phyloP scores from a whole-genome alignment of 148 eudicot species.

The Camellia granthamiana region DNA sequence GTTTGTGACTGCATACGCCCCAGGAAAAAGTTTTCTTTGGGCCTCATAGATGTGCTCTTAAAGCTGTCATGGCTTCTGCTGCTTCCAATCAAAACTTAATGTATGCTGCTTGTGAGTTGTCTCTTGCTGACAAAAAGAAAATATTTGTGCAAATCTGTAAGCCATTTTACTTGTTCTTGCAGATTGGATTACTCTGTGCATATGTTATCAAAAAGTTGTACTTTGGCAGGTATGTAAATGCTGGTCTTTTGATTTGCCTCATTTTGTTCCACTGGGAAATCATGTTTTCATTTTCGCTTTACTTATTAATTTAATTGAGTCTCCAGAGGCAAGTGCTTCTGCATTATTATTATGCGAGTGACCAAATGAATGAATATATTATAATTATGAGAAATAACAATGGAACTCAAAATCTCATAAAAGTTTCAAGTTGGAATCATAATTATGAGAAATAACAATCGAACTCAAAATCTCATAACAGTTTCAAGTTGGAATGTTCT shows the following conservation, averaged over 20 bases:
- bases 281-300: neutral
- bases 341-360: neutral
- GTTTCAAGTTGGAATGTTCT: neutral
- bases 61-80: neutral
- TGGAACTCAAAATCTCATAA: neutral
- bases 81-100: neutral
- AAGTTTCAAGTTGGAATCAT: neutral
- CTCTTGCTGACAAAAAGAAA: neutral
- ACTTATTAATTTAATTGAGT: neutral
- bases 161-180: slow-evolving; percentile 19
- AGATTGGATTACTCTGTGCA: slow-evolving; percentile 57
- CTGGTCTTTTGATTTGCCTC: neutral
- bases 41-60: neutral
- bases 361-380: no score
- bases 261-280: neutral
- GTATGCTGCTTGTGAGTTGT: neutral
- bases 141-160: neutral
- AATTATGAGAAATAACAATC: neutral
- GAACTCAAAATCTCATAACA: neutral
- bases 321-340: neutral
- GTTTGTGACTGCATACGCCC: no score
- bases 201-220: slow-evolving; percentile 43
- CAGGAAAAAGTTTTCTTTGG: neutral
- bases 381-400: neutral
- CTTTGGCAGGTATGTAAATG: slow-evolving; percentile 43